Percentiles rank a stretch among this genome's conserved stretches.
Conservation (phyloP, 2,329 filamentous ascomycete species). For the Teratosphaeria nubilosa region DNA sequence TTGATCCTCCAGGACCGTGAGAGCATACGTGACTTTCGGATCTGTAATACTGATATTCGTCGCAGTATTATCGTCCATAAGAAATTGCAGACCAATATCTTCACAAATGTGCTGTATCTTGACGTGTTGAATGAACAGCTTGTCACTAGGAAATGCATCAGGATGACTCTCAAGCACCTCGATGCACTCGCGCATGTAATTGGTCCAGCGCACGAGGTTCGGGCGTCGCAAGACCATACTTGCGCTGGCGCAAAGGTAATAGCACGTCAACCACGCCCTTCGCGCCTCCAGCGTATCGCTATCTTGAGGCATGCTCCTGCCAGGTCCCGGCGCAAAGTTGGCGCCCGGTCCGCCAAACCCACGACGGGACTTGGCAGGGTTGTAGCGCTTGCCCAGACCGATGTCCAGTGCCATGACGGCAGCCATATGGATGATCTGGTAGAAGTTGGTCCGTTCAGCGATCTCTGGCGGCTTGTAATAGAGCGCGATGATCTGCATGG, state of each 20-base stretch:
- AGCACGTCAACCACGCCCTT: conserved; percentile 51
- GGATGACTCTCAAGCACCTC: conserved; percentile 46
- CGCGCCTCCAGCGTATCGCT: conserved; percentile 48
- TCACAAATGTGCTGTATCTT: conserved; percentile 50
- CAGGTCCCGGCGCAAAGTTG: conserved; percentile 22
- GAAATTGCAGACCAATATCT: conserved; percentile 46
- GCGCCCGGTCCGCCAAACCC: conserved; percentile 25
- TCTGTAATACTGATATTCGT: conserved; percentile 42
- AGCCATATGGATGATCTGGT: conserved; percentile 73
- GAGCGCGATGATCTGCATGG: conserved; percentile 62
- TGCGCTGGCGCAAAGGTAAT: conserved; percentile 49
- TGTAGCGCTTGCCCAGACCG: conserved; percentile 54
- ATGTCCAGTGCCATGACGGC: conserved; percentile 76
- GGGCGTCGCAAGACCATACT: conserved; percentile 50
- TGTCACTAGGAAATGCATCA: conserved; percentile 48
- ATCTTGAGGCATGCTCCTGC: conserved; percentile 24
- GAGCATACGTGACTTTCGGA: conserved; percentile 43
- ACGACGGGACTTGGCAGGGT: conserved; percentile 27
- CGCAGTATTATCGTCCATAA: conserved; percentile 44
- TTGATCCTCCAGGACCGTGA: conserved; percentile 46
- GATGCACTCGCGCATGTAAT: conserved; percentile 54
- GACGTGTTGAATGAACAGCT: conserved; percentile 46
- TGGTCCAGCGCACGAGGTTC: conserved; percentile 50
- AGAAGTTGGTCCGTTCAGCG: conserved; percentile 81
- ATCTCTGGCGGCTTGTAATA: conserved; percentile 81